These are phyloP conservation scores for Tylopilus orsonianus DNA, from an alignment of 1,284 basidiomycete genomes.

Conservation along the genomic window DNA sequence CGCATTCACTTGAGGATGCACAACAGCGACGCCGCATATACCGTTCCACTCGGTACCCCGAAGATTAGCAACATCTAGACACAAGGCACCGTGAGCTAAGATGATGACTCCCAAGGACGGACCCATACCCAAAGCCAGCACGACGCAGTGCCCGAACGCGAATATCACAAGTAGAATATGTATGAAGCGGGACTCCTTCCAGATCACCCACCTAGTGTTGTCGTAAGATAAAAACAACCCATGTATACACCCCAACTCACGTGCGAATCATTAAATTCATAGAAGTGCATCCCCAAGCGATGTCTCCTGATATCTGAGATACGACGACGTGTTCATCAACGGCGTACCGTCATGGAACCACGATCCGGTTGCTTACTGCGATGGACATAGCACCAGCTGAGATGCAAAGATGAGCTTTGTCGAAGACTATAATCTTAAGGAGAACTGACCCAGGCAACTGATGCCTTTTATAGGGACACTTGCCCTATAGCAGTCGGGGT, in stretches of 20 bases:
- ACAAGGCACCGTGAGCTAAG: background rate
- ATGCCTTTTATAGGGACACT: background rate
- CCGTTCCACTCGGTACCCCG: background rate
- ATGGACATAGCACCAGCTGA: slow-evolving; percentile 4
- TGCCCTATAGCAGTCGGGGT: slow-evolving; percentile 7
- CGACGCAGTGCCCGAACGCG: slow-evolving; percentile 22
- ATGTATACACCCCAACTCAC: slow-evolving; percentile 8
- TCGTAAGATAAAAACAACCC: background rate
- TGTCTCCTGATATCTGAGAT: slow-evolving; percentile 7
- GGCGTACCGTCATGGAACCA: background rate
- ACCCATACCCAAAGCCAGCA: slow-evolving; percentile 19
- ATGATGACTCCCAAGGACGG: background rate
- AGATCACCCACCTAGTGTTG: slow-evolving; percentile 27
- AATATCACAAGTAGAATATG: slow-evolving; percentile 12
- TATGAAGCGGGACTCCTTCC: slow-evolving; percentile 17
- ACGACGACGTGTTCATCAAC: background rate
- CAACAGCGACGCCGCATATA: background rate
- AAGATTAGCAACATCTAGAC: slow-evolving; percentile 12
- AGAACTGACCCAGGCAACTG: slow-evolving; percentile 17
- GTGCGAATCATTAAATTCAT: slow-evolving; percentile 26
- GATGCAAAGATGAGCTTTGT: slow-evolving; percentile 3
- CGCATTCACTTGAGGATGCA: background rate
- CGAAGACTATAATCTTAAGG: background rate
- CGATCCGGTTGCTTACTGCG: slow-evolving; percentile 11
- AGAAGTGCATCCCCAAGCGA: slow-evolving; percentile 14